phyloP scores from a whole-genome alignment of 2,329 filamentous ascomycete genomes.

The Venturia aucupariae region DNA sequence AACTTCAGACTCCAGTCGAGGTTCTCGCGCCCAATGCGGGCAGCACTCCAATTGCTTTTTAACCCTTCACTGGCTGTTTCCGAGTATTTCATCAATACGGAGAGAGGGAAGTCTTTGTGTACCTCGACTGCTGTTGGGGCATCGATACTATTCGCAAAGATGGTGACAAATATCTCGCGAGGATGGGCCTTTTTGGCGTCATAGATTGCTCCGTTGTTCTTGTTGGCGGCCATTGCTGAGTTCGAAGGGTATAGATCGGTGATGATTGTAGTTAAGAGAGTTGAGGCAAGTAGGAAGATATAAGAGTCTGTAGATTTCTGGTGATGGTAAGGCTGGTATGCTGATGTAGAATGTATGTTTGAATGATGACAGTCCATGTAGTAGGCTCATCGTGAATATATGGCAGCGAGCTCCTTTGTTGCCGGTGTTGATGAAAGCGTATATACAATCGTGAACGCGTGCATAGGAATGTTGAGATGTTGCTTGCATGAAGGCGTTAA shows the following conservation, averaged over 20 bases:
- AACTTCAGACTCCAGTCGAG: background rate
- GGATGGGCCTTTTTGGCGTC: background rate
- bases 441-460: background rate
- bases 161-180: background rate
- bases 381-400: background rate
- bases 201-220: background rate
- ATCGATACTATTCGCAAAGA: background rate
- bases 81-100: background rate
- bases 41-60: too few species aligned
- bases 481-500: background rate
- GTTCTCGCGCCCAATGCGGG: too few species aligned
- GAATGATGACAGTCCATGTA: background rate
- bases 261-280: background rate
- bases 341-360: background rate
- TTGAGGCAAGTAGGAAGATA: background rate
- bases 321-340: background rate
- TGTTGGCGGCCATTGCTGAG: background rate
- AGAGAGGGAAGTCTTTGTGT: background rate
- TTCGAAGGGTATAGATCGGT: background rate
- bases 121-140: background rate
- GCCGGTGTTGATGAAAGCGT: background rate
- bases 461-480: background rate
- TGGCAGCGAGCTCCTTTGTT: background rate
- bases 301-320: background rate
- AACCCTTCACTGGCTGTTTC: too few species aligned